A percentile compares a stretch with the other conserved stretches of the same genome.
Evolutionary conservation across 2,329 filamentous ascomycete species (phyloP).

Genomic region (Monilinia polystroma): DNA sequence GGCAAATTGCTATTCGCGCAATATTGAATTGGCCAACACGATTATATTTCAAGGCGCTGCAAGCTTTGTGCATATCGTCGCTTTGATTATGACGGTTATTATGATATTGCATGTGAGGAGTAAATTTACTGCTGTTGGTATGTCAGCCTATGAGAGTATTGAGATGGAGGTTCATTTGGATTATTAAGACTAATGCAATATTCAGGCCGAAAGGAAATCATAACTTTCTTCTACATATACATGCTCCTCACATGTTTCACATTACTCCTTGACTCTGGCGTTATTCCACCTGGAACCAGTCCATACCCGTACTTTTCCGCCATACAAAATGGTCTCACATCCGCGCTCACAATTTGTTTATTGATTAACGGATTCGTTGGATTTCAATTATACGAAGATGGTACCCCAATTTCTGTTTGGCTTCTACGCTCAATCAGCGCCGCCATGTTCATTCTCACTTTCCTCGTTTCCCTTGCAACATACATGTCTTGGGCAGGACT

Average conservation of each 20-base stretch:
- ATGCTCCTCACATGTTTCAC: slow-evolving; percentile 86
- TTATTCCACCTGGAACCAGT: slow-evolving; percentile 76
- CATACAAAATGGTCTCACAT: slow-evolving; percentile 79
- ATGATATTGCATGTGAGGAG: slow-evolving; percentile 97
- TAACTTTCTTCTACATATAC: slow-evolving; percentile 96
- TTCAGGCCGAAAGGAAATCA: slow-evolving; percentile 64
- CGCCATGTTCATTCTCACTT: slow-evolving; percentile 80
- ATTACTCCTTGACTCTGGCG: slow-evolving; percentile 87
- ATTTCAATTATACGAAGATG: slow-evolving; percentile 97
- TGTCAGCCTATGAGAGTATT: slow-evolving; percentile 40
- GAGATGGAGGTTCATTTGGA: slow-evolving; percentile 5
- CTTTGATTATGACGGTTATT: slow-evolving; percentile 87
- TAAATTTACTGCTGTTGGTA: slow-evolving; percentile 97
- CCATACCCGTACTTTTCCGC: slow-evolving; percentile 91
- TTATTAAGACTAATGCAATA: slow-evolving; percentile 27
- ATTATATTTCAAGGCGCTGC: slow-evolving; percentile 96
- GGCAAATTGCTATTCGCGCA: slow-evolving; percentile 87
- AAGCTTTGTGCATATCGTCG: slow-evolving; percentile 87
- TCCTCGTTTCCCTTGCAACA: slow-evolving; percentile 83
- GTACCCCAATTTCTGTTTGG: slow-evolving; percentile 91
- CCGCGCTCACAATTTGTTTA: slow-evolving; percentile 82
- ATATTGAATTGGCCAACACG: slow-evolving; percentile 95
- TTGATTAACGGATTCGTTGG: slow-evolving; percentile 98
- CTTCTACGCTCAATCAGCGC: slow-evolving; percentile 76
- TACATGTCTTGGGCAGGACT: slow-evolving; percentile 91